Evolutionary conservation across 108 stramenopile genomes (phyloP).

Genomic region (Schizochytrium sp.): DNA sequence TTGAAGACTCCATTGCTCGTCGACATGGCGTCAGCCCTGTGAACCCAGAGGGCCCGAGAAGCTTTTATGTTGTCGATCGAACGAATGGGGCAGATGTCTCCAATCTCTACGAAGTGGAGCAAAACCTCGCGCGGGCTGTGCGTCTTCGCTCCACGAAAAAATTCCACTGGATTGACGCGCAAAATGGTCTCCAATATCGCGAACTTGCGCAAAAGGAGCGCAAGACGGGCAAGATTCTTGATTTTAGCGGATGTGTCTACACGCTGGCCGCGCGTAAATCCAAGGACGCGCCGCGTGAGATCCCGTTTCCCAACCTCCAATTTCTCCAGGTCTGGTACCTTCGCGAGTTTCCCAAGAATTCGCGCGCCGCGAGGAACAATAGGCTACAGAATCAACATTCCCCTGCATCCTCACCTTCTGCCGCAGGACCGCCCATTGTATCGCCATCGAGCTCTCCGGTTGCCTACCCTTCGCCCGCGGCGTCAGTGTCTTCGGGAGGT

Average conservation of each 20-base stretch:
- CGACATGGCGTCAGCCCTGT: not conserved
- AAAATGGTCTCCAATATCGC: not conserved
- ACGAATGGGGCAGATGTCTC: not conserved
- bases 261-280: not conserved
- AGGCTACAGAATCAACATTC: not conserved
- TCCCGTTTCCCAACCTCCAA: not conserved
- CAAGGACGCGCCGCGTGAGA: not conserved
- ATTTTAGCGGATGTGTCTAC: not conserved
- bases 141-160: not conserved
- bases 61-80: not conserved
- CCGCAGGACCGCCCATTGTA: too few relatives aligned
- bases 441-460: too few relatives aligned
- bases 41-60: not conserved
- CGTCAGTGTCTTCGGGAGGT: too few relatives aligned
- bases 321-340: conserved; percentile 1
- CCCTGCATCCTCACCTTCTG: too few relatives aligned
- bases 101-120: not conserved
- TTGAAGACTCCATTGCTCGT: not conserved
- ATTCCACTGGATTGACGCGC: not conserved
- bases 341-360: not conserved
- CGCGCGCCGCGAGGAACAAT: not conserved
- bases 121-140: not conserved
- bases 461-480: too few relatives aligned
- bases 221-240: not conserved
- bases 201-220: conserved; percentile 18